Evolutionary conservation across 768 basidiomycete species (phyloP).

Genomic region (Mycena crocata): DNA sequence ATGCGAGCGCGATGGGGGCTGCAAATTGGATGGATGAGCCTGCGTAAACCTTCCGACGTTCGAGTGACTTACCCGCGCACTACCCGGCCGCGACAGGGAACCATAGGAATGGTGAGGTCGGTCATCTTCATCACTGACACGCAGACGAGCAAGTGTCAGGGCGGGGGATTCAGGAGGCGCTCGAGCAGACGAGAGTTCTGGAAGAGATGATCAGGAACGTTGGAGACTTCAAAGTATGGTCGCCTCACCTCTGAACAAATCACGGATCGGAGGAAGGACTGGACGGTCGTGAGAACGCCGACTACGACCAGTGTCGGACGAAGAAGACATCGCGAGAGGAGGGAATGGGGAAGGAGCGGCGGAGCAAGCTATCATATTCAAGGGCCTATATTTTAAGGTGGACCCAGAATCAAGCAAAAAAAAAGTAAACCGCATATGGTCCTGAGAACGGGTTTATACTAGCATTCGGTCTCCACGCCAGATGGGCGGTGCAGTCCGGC

Average conservation of each 20-base stretch:
- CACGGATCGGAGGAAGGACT: constrained; percentile 78
- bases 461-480: constrained; percentile 24
- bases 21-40: background rate
- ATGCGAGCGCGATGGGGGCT: constrained; percentile 30
- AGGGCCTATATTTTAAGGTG: constrained; percentile 27
- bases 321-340: constrained; percentile 33
- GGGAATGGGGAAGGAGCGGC: constrained; percentile 24
- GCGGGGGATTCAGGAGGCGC: constrained; percentile 51
- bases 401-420: constrained; percentile 8
- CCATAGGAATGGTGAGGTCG: constrained; percentile 16
- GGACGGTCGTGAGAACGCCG: constrained; percentile 55
- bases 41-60: background rate
- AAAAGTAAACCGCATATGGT: constrained; percentile 21
- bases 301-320: constrained; percentile 35
- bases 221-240: constrained; percentile 10
- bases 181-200: constrained; percentile 60
- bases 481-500: constrained; percentile 26
- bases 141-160: constrained; percentile 56
- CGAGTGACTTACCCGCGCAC: constrained; percentile 19
- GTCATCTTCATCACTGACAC: constrained; percentile 53
- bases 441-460: constrained; percentile 23
- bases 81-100: constrained; percentile 7
- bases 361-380: constrained; percentile 22
- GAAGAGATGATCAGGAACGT: constrained; percentile 18
- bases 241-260: constrained; percentile 69